phyloP scores from a whole-genome alignment of 495 filamentous ascomycete genomes.

The Xylaria curta region DNA sequence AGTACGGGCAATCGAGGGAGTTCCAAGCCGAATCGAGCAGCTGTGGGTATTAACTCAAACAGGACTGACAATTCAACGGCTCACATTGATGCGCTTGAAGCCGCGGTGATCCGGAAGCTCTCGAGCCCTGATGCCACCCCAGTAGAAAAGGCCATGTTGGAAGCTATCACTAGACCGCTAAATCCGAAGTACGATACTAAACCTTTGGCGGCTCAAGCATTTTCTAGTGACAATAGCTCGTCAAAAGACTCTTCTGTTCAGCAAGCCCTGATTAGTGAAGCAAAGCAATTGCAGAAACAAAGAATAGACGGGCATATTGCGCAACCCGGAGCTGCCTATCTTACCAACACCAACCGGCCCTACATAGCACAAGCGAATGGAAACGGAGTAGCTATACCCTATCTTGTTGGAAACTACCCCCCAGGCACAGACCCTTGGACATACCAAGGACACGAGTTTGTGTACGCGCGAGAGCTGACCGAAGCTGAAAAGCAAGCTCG shows the following conservation, averaged over 20 bases:
- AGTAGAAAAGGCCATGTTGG: slow-evolving; percentile 13
- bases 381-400: slow-evolving; percentile 38
- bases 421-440: slow-evolving; percentile 43
- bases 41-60: slow-evolving; percentile 33
- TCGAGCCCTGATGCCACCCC: slow-evolving; percentile 19
- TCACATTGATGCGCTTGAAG: slow-evolving; percentile 29
- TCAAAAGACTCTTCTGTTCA: slow-evolving; percentile 10
- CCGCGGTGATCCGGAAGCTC: slow-evolving; percentile 28
- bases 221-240: slow-evolving; percentile 20
- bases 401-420: slow-evolving; percentile 53
- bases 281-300: slow-evolving; percentile 6
- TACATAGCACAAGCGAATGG: slow-evolving; percentile 8
- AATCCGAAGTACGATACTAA: slow-evolving; percentile 32
- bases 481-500: slow-evolving; percentile 56
- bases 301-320: slow-evolving; percentile 7
- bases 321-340: not conserved
- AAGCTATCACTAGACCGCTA: slow-evolving; percentile 32
- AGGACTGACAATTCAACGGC: slow-evolving; percentile 25
- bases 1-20: slow-evolving; percentile 12
- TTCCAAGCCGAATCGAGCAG: slow-evolving; percentile 19
- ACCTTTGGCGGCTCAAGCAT: slow-evolving; percentile 28
- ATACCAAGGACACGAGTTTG: slow-evolving; percentile 46
- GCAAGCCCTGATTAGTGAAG: not conserved
- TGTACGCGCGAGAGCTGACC: slow-evolving; percentile 55
- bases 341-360: not conserved